phyloP scores from a whole-genome alignment of 495 filamentous ascomycete genomes.

The Parathielavia appendiculata region DNA sequence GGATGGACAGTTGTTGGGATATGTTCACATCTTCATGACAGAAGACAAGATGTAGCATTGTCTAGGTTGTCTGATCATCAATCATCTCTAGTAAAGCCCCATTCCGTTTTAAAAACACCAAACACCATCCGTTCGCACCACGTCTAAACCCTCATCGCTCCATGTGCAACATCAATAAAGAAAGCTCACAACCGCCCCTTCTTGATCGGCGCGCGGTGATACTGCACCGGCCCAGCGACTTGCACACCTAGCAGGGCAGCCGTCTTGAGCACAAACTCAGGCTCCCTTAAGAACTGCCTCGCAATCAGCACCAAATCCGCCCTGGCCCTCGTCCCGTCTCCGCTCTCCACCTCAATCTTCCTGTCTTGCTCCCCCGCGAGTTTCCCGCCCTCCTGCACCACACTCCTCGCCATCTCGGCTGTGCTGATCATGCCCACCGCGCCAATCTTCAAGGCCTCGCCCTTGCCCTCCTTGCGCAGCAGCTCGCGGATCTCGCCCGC shows the following conservation, averaged over 20 bases:
- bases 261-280: constrained; percentile 58
- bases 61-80: not conserved
- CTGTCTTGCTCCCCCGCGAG: not conserved
- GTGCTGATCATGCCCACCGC: constrained; percentile 69
- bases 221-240: constrained; percentile 54
- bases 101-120: not conserved
- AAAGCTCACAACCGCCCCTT: not conserved
- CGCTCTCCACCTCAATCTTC: constrained; percentile 33
- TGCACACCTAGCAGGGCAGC: constrained; percentile 57
- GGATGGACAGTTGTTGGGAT: too few species aligned
- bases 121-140: not conserved
- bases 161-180: not conserved
- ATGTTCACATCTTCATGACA: too few species aligned
- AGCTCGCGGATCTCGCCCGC: constrained; percentile 55
- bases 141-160: not conserved
- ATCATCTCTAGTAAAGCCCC: not conserved
- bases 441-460: constrained; percentile 55
- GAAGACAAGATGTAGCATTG: not conserved
- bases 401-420: constrained; percentile 52
- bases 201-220: constrained; percentile 22
- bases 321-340: constrained; percentile 43
- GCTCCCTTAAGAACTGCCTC: constrained; percentile 61
- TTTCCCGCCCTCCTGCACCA: constrained; percentile 47
- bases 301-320: constrained; percentile 62
- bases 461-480: constrained; percentile 50